Evolutionary conservation across 2,329 filamentous ascomycete species (phyloP).

Genomic region (Pseudopithomyces maydicus): DNA sequence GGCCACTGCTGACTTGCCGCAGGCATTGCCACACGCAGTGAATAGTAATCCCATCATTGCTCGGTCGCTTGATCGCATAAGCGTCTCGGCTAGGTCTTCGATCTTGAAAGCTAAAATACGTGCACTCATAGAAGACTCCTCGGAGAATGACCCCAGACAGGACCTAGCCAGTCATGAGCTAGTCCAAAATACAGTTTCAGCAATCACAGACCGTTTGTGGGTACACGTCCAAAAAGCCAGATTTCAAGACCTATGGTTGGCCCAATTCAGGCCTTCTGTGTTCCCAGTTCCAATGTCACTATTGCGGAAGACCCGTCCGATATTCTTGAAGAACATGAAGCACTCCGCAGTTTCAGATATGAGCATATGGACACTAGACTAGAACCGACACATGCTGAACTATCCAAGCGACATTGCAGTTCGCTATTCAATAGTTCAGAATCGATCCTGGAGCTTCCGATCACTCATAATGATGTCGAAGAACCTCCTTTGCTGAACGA

Average conservation of each 20-base stretch:
- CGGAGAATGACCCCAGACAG: background rate
- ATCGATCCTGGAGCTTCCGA: background rate
- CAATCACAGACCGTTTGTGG: constrained; percentile 17
- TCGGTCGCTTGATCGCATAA: constrained; percentile 34
- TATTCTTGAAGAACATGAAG: constrained; percentile 4
- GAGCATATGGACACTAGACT: background rate
- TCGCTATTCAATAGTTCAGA: background rate
- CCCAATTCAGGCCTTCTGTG: constrained; percentile 17
- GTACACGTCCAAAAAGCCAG: constrained; percentile 17
- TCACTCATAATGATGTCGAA: background rate
- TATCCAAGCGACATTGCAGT: background rate
- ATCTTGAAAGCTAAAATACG: constrained; percentile 22
- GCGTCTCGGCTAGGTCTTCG: constrained; percentile 13
- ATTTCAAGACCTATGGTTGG: constrained; percentile 9
- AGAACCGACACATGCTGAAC: background rate
- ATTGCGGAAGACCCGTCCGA: background rate
- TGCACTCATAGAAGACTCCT: background rate
- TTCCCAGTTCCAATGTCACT: background rate
- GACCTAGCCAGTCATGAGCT: background rate
- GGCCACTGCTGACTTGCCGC: constrained; percentile 8
- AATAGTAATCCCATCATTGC: constrained; percentile 46
- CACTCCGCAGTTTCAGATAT: background rate
- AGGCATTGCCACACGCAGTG: constrained; percentile 41
- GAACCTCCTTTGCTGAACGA: background rate
- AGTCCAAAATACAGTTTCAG: background rate